Percentiles rank a stretch among this genome's conserved stretches.
phyloP scores from a whole-genome alignment of 352 stramenopile genomes.

The Thalassiosira hispida region DNA sequence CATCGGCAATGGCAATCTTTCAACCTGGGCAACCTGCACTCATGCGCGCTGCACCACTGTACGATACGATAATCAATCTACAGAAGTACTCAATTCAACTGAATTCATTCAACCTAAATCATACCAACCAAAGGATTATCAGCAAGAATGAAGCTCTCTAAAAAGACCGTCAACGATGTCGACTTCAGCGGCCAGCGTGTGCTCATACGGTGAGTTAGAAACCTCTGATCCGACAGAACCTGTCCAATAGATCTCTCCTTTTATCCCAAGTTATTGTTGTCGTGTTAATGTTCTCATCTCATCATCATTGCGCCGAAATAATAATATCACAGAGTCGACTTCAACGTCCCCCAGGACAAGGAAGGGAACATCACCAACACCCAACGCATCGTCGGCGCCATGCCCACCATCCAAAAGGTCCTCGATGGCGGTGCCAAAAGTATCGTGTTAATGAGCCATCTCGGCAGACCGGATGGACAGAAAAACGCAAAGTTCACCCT shows the following conservation, averaged over 20 bases:
- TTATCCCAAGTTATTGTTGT: neutral
- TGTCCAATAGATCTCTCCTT: no score
- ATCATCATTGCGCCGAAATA: neutral
- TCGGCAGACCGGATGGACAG: constrained; percentile 92
- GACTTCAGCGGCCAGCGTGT: neutral
- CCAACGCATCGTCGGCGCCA: constrained; percentile 91
- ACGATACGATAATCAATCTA: no score
- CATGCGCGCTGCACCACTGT: no score
- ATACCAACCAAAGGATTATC: neutral
- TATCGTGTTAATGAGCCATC: constrained; percentile 87
- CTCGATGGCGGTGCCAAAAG: constrained; percentile 91
- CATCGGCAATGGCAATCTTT: no score
- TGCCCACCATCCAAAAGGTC: constrained; percentile 90
- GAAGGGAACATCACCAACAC: constrained; percentile 90
- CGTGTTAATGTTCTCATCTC: neutral
- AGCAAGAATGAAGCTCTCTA: neutral
- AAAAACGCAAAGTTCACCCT: constrained; percentile 66
- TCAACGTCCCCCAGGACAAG: constrained; percentile 94
- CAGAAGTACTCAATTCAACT: no score
- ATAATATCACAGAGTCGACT: constrained; percentile 87
- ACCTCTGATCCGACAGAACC: no score
- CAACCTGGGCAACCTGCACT: no score
- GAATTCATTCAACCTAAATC: no score
- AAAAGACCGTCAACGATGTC: neutral
- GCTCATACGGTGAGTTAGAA: neutral